Conservation (phyloP, 1,139 yeast species). For the Debaryomyces sp. region DNA sequence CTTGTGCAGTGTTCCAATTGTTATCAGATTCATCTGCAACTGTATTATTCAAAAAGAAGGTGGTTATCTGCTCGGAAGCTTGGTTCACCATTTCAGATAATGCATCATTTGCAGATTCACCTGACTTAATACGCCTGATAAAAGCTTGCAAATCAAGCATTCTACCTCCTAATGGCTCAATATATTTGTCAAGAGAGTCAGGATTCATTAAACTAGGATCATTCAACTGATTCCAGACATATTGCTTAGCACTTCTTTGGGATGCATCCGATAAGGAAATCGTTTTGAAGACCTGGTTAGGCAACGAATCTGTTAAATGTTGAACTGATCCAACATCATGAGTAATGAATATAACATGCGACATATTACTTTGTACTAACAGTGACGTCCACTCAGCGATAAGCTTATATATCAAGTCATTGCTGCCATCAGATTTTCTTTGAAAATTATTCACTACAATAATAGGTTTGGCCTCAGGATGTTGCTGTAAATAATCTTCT, state of each 20-base stretch:
- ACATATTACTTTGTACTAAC: conserved; percentile 73
- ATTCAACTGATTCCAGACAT: conserved; percentile 64
- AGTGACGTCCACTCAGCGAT: conserved; percentile 89
- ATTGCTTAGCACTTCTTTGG: conserved; percentile 65
- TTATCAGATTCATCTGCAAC: conserved; percentile 25
- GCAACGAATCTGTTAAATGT: conserved; percentile 68
- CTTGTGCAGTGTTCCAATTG: conserved; percentile 77
- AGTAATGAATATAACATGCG: conserved; percentile 87
- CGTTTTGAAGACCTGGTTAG: conserved; percentile 83
- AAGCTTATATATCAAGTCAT: conserved; percentile 71
- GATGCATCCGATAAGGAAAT: conserved; percentile 83
- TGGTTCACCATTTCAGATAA: conserved; percentile 78
- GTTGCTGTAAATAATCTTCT: conserved; percentile 81
- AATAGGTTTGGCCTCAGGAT: conserved; percentile 87
- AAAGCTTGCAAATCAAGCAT: conserved; percentile 92
- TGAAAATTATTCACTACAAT: conserved; percentile 77
- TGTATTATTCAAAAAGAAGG: conserved; percentile 62
- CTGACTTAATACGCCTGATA: conserved; percentile 82
- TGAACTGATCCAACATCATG: conserved; percentile 82
- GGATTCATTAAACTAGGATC: conserved; percentile 22
- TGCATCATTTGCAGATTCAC: conserved; percentile 81
- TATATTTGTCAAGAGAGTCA: conserved; percentile 51
- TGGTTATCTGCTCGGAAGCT: conserved; percentile 85
- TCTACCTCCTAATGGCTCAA: conserved; percentile 88
- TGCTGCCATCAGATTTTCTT: conserved; percentile 54